Evolutionary conservation across 139 green algal genomes (phyloP).

Genomic region (Haematococcus sp.): DNA sequence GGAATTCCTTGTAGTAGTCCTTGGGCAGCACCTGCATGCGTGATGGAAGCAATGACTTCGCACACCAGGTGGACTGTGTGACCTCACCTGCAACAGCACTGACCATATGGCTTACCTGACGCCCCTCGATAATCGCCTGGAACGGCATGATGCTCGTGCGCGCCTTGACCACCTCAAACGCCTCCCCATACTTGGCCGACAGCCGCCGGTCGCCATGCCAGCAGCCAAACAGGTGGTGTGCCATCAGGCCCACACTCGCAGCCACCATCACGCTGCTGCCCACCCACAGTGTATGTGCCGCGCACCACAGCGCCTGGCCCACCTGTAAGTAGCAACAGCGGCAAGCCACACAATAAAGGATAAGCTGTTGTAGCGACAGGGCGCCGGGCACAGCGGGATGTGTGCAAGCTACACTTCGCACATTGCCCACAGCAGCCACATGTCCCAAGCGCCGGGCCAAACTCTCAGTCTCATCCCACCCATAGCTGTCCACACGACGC

Average conservation of each 20-base stretch:
- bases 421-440: no score
- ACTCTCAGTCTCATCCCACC: no score
- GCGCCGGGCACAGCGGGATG: no score
- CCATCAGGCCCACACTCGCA: constrained; percentile 80
- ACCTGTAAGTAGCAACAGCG: constrained; percentile 34
- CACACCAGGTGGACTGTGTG: no score
- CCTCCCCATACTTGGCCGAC: constrained; percentile 79
- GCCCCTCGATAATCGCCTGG: constrained; percentile 82
- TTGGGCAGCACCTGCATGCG: constrained; percentile 76
- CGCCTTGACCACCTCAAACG: constrained; percentile 81
- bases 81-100: not conserved
- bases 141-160: constrained; percentile 90
- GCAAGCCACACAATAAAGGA: no score
- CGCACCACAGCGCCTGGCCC: constrained; percentile 85
- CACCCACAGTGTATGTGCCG: constrained; percentile 90
- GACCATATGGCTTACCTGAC: constrained; percentile 30
- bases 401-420: not conserved
- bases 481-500: no score
- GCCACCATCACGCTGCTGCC: constrained; percentile 90
- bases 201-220: constrained; percentile 94
- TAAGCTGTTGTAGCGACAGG: no score
- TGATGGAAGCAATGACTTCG: not conserved
- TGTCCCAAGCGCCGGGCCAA: no score
- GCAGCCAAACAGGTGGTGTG: constrained; percentile 91
- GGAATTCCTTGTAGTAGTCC: constrained; percentile 95